A percentile compares a stretch with the other conserved stretches of the same genome.
These are phyloP conservation scores for Clonostachys rosea DNA, from an alignment of 2,329 filamentous ascomycete species.

Conservation along the genomic window DNA sequence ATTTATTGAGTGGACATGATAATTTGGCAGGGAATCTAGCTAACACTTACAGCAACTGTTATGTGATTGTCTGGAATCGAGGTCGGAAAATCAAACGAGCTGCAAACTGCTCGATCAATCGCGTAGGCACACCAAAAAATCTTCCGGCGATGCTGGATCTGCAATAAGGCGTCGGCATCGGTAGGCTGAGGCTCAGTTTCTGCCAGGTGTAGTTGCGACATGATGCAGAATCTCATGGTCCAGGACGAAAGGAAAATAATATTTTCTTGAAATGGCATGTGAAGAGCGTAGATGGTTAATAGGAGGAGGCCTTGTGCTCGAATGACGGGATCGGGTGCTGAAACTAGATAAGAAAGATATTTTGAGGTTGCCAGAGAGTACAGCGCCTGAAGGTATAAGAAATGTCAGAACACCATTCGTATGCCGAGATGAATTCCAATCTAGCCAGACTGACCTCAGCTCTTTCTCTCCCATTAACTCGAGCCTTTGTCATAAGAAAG, in stretches of 20 bases:
- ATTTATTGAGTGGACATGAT: neutral
- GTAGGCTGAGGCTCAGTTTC: slow-evolving; percentile 1
- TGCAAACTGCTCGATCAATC: slow-evolving; percentile 4
- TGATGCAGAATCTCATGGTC: slow-evolving; percentile 4
- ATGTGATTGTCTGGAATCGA: slow-evolving; percentile 4
- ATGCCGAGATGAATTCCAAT: too few relatives aligned
- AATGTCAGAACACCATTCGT: too few relatives aligned
- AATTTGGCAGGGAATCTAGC: neutral
- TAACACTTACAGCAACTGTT: neutral
- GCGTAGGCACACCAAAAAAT: slow-evolving; percentile 5
- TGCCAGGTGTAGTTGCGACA: slow-evolving; percentile 2
- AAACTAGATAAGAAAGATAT: slow-evolving; percentile 2
- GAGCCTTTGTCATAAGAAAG: slow-evolving; percentile 3
- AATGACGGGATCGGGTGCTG: slow-evolving; percentile 1
- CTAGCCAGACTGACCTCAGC: neutral
- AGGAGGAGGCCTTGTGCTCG: slow-evolving; percentile 4
- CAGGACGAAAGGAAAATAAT: slow-evolving; percentile 2
- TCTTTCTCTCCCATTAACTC: slow-evolving; percentile 1
- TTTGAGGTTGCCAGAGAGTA: neutral
- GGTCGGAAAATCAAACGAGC: slow-evolving; percentile 1
- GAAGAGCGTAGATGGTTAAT: slow-evolving; percentile 3
- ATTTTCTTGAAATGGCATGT: slow-evolving; percentile 2
- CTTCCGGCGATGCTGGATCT: slow-evolving; percentile 3
- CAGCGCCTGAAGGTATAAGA: neutral
- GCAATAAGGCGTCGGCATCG: neutral